These are phyloP conservation scores for Bauhinia variegata DNA, from an alignment of 306 rosid species.

Conservation along the genomic window DNA sequence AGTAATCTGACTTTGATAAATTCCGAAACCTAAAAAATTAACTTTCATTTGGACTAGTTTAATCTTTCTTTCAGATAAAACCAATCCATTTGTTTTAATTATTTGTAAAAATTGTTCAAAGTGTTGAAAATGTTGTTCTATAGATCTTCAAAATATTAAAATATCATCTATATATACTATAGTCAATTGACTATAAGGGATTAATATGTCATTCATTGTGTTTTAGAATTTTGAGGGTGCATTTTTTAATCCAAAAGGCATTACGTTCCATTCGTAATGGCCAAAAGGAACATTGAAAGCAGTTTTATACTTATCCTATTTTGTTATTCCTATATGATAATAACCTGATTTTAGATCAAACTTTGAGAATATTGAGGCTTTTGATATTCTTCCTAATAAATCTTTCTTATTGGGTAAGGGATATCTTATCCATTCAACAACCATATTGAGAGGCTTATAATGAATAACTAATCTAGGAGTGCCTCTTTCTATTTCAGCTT, in stretches of 20 bases:
- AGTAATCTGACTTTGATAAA: neutral
- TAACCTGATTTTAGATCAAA: neutral
- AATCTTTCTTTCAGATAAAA: neutral
- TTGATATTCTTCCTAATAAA: neutral
- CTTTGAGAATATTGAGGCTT: neutral
- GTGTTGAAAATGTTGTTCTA: constrained; percentile 1
- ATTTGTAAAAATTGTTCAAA: too few relatives aligned
- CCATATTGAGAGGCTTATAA: neutral
- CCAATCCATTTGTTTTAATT: too few relatives aligned
- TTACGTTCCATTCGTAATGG: neutral
- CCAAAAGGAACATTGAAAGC: neutral
- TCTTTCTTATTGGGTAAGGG: neutral
- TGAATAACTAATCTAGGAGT: neutral
- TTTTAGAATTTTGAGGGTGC: neutral
- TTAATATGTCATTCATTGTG: neutral
- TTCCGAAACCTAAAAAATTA: neutral
- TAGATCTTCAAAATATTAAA: neutral
- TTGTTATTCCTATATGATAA: neutral
- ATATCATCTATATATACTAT: neutral
- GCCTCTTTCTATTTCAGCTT: neutral
- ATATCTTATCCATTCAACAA: neutral
- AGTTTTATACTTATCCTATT: neutral
- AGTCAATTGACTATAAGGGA: neutral
- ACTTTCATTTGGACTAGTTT: neutral
- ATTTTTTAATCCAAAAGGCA: neutral